These are phyloP conservation scores for Wickerhamiella siamensis DNA, from an alignment of 805 yeast species.

Conservation along the genomic window DNA sequence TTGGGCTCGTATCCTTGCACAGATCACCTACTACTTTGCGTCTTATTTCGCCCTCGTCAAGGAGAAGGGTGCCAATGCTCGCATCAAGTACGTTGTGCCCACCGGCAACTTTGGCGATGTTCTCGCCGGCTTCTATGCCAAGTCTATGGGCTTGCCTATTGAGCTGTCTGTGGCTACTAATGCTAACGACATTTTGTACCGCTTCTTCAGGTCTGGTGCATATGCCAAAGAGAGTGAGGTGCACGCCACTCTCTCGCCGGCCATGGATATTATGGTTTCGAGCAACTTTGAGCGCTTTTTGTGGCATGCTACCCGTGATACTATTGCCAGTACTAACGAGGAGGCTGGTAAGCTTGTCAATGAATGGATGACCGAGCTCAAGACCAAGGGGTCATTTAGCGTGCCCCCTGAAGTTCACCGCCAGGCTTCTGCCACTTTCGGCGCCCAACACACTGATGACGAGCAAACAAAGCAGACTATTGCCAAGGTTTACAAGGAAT, in stretches of 20 bases:
- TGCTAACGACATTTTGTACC: constrained; percentile 84
- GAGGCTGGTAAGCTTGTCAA: constrained; percentile 64
- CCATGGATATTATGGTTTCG: constrained; percentile 94
- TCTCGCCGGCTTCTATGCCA: constrained; percentile 89
- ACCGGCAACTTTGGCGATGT: constrained; percentile 98
- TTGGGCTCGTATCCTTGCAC: constrained; percentile 98
- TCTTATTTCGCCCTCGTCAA: constrained; percentile 61
- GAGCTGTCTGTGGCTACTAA: constrained; percentile 89
- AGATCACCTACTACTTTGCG: constrained; percentile 90
- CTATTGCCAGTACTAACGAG: constrained; percentile 39
- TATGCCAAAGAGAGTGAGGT: constrained; percentile 65
- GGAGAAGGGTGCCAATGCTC: constrained; percentile 23
- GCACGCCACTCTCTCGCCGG: constrained; percentile 86
- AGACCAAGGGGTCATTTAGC: constrained; percentile 57
- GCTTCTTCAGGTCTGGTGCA: constrained; percentile 76
- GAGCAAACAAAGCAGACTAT: constrained; percentile 69
- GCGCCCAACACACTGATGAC: constrained; percentile 67
- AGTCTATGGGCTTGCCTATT: constrained; percentile 87
- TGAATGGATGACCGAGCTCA: constrained; percentile 67
- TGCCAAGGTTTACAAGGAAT: constrained; percentile 44
- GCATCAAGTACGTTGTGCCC: constrained; percentile 80
- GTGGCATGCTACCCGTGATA: constrained; percentile 81
- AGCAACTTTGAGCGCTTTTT: constrained; percentile 92
- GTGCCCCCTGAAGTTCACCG: constrained; percentile 52
- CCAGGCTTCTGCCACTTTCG: constrained; percentile 56